Percentiles rank a stretch among this genome's conserved stretches.
Conservation (phyloP, 2,329 filamentous ascomycete species). For the Esteya vermicola region DNA sequence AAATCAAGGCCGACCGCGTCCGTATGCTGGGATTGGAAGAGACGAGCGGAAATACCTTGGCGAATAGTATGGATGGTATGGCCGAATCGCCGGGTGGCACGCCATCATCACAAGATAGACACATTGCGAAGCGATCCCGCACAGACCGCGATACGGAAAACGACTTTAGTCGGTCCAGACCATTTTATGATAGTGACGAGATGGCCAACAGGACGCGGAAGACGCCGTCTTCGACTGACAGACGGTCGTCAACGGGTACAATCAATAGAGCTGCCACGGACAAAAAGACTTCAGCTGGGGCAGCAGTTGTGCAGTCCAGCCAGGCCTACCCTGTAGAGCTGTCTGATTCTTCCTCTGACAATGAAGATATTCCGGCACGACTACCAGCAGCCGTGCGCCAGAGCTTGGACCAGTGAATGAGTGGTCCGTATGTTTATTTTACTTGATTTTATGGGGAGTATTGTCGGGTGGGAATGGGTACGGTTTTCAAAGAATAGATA, state of each 20-base stretch:
- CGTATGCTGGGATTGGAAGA: conserved; percentile 24
- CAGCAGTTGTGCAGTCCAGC: conserved; percentile 5
- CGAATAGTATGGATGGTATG: neutral
- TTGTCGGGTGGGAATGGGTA: neutral
- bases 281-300: neutral
- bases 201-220: neutral
- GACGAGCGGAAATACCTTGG: too few species aligned
- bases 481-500: too few species aligned
- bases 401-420: conserved; percentile 9
- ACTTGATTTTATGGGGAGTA: neutral
- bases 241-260: neutral
- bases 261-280: neutral
- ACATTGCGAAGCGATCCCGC: conserved; percentile 15
- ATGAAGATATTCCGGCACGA: conserved; percentile 20
- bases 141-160: conserved; percentile 2
- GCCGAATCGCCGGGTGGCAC: neutral
- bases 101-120: conserved; percentile 8
- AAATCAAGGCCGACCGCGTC: conserved; percentile 29
- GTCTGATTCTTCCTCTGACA: conserved; percentile 16
- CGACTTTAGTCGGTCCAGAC: neutral
- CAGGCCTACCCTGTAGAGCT: conserved; percentile 9
- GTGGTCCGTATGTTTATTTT: neutral
- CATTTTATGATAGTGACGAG: neutral
- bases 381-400: conserved; percentile 17
- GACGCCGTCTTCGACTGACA: neutral